phyloP scores from a whole-genome alignment of 2,329 filamentous ascomycete species.

The Gyromitra esculenta region DNA sequence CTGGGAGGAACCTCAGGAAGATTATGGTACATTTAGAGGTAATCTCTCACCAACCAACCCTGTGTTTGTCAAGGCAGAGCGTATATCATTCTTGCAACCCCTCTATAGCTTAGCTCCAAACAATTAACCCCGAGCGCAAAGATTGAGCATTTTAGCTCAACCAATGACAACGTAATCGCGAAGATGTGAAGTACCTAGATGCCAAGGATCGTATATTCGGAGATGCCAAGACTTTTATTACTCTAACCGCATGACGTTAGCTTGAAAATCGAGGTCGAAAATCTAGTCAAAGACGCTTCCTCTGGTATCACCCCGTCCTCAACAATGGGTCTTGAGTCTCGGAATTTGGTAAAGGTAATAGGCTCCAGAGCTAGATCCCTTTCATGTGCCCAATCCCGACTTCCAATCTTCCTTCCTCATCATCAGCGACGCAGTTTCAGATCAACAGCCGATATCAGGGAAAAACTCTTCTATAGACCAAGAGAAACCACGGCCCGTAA shows the following conservation, averaged over 20 bases:
- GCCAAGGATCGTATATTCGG: background rate
- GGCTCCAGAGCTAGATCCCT: background rate
- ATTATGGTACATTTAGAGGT: too few species aligned
- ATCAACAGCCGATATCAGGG: conserved; percentile 10
- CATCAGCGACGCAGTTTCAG: background rate
- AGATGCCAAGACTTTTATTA: background rate
- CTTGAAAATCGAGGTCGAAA: background rate
- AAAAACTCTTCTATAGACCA: conserved; percentile 1
- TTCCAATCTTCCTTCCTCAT: background rate
- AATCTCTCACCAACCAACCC: too few species aligned
- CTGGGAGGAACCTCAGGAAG: too few species aligned
- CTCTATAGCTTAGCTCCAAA: too few species aligned
- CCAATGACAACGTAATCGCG: background rate
- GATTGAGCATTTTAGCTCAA: too few species aligned
- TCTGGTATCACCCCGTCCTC: background rate
- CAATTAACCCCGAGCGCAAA: too few species aligned
- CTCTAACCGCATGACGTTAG: background rate
- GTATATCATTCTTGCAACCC: too few species aligned
- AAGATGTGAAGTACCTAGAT: background rate
- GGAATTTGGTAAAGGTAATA: conserved; percentile 1
- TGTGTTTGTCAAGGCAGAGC: too few species aligned
- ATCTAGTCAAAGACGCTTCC: background rate
- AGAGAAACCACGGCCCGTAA: background rate
- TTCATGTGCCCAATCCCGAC: background rate
- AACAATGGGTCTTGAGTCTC: conserved; percentile 11